Conservation (phyloP, 176 grass and related monocot species). For the Puya raimondii region DNA sequence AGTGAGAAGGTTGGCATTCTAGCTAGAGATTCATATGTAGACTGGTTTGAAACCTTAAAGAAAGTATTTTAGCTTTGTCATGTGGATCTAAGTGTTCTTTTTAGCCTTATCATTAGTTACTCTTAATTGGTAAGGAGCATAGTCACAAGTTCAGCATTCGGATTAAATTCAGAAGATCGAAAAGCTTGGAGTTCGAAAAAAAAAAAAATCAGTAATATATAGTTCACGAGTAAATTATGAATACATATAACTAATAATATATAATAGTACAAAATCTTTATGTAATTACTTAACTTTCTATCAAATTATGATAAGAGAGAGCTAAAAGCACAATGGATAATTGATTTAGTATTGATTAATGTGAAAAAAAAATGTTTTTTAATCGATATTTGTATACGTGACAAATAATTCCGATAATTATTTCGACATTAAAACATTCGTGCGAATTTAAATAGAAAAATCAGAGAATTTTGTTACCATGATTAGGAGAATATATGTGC, state of each 20-base stretch:
- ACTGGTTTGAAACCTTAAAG: background rate
- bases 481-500: too few species aligned
- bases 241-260: slow-evolving; percentile 4
- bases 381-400: too few species aligned
- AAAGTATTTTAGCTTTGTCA: background rate
- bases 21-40: background rate
- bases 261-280: background rate
- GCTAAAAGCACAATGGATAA: too few species aligned
- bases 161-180: background rate
- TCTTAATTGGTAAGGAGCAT: slow-evolving; percentile 9
- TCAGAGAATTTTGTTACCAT: too few species aligned
- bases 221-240: background rate
- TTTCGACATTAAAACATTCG: too few species aligned
- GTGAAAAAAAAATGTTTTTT: too few species aligned
- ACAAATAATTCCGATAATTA: too few species aligned
- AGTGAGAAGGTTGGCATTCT: too few species aligned
- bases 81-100: slow-evolving; percentile 7
- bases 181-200: background rate
- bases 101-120: background rate
- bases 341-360: too few species aligned
- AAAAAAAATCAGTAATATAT: background rate
- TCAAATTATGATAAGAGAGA: too few species aligned
- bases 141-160: background rate
- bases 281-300: too few species aligned
- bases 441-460: too few species aligned